Conservation (phyloP, 2,329 filamentous ascomycete genomes). For the Stagonosporopsis chrysanthemi region DNA sequence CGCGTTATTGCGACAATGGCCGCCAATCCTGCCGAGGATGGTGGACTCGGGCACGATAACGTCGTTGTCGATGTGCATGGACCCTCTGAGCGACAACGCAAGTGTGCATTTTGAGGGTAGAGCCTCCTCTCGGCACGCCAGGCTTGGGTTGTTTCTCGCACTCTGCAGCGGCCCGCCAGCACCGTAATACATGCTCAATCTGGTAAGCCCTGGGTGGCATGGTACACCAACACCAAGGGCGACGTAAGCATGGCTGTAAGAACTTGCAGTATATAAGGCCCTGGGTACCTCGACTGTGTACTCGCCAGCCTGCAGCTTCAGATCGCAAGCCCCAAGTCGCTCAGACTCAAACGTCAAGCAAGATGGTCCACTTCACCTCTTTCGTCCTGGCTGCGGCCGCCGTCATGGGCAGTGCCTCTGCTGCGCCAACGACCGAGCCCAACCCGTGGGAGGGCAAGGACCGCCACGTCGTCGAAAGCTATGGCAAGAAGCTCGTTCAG, state of each 20-base stretch:
- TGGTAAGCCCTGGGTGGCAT: slow-evolving; percentile 4
- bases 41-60: not conserved
- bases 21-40: not conserved
- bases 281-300: not conserved
- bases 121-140: slow-evolving; percentile 10
- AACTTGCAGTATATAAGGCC: slow-evolving; percentile 4
- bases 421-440: slow-evolving; percentile 24
- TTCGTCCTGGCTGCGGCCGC: slow-evolving; percentile 33
- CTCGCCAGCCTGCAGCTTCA: slow-evolving; percentile 4
- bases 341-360: slow-evolving; percentile 9
- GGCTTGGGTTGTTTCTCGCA: slow-evolving; percentile 5
- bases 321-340: slow-evolving; percentile 1
- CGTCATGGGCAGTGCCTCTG: slow-evolving; percentile 26
- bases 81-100: not conserved
- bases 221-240: slow-evolving; percentile 3
- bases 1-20: not conserved
- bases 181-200: slow-evolving; percentile 8
- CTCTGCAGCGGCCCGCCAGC: slow-evolving; percentile 16
- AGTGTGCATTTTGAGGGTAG: not conserved
- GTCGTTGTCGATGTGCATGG: not conserved
- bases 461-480: slow-evolving; percentile 32
- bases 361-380: slow-evolving; percentile 37
- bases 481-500: slow-evolving; percentile 37
- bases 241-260: not conserved
- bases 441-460: slow-evolving; percentile 37